A percentile compares a stretch with the other conserved stretches of the same genome.
Evolutionary conservation across 2,329 filamentous ascomycete genomes (phyloP).

Genomic region (Graphilbum fragrans): DNA sequence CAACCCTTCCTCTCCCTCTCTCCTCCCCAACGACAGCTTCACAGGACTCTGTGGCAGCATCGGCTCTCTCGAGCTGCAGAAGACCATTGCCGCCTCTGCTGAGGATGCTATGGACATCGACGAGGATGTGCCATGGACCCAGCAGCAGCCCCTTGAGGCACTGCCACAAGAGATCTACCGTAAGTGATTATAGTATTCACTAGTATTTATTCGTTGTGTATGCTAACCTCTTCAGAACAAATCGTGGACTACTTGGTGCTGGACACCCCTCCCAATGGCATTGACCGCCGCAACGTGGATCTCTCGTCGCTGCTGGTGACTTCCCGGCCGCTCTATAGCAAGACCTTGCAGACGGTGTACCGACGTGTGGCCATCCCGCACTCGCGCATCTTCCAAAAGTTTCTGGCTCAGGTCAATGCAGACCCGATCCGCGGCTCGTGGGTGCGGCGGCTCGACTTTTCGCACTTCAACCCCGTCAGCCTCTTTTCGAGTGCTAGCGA

Average conservation of each 20-base stretch:
- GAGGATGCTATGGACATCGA: background rate
- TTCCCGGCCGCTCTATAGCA: slow-evolving; percentile 62
- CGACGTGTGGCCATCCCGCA: slow-evolving; percentile 71
- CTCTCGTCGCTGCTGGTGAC: slow-evolving; percentile 63
- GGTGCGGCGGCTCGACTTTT: slow-evolving; percentile 71
- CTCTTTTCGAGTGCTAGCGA: slow-evolving; percentile 65
- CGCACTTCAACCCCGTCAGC: slow-evolving; percentile 71
- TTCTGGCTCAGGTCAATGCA: slow-evolving; percentile 54
- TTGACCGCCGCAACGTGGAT: slow-evolving; percentile 66
- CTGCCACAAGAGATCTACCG: slow-evolving; percentile 60
- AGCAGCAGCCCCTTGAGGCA: slow-evolving; percentile 37
- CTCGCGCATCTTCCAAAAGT: slow-evolving; percentile 74
- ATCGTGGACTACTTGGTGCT: slow-evolving; percentile 65
- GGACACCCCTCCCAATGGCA: slow-evolving; percentile 62
- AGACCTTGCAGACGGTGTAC: slow-evolving; percentile 65
- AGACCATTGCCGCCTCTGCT: too few species aligned
- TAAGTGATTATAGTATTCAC: slow-evolving; percentile 29
- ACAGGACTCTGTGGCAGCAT: too few species aligned
- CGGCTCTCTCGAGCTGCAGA: too few species aligned
- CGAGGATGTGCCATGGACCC: slow-evolving; percentile 1
- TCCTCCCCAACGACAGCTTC: background rate
- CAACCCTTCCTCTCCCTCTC: background rate
- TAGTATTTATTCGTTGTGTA: background rate
- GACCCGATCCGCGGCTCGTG: slow-evolving; percentile 61
- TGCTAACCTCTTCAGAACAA: slow-evolving; percentile 33